These are phyloP conservation scores for Conoideocrella luteorostrata DNA, from an alignment of 2,329 filamentous ascomycete genomes.

Conservation along the genomic window DNA sequence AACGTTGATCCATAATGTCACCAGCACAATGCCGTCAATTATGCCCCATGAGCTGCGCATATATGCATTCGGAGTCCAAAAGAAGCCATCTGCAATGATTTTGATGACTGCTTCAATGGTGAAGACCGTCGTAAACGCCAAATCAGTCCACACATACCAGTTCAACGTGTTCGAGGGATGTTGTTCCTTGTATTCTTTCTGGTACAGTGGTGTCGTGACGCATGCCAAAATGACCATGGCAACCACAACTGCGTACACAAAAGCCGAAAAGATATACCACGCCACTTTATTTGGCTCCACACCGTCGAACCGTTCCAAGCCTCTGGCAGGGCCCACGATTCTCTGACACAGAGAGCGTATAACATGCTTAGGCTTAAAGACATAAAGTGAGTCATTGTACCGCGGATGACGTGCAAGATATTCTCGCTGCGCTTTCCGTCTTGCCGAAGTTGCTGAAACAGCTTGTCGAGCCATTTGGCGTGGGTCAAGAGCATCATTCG, in stretches of 20 bases:
- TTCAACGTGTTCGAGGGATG: constrained; percentile 58
- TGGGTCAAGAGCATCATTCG: constrained; percentile 75
- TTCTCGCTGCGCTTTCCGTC: constrained; percentile 83
- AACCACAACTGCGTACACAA: constrained; percentile 90
- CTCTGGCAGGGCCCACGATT: constrained; percentile 85
- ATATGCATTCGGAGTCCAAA: constrained; percentile 96
- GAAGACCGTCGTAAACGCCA: constrained; percentile 84
- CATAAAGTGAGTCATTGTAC: constrained; percentile 87
- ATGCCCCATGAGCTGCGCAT: constrained; percentile 95
- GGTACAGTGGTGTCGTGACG: constrained; percentile 88
- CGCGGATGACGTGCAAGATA: constrained; percentile 80
- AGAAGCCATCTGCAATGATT: constrained; percentile 87
- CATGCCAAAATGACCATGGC: constrained; percentile 97
- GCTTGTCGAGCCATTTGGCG: constrained; percentile 86
- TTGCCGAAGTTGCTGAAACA: constrained; percentile 72
- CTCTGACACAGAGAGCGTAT: constrained; percentile 79
- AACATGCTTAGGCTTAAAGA: constrained; percentile 74
- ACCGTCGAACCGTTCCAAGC: constrained; percentile 79
- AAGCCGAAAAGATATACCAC: constrained; percentile 90
- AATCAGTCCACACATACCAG: constrained; percentile 94
- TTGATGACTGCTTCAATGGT: constrained; percentile 84
- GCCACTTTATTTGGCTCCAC: constrained; percentile 80
- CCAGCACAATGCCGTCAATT: constrained; percentile 84
- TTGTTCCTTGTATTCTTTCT: constrained; percentile 72
- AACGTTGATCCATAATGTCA: constrained; percentile 95